Percentiles rank a stretch among this genome's conserved stretches.
Conservation (phyloP, 108 stramenopile genomes). For the Chaetoceros muelleri region DNA sequence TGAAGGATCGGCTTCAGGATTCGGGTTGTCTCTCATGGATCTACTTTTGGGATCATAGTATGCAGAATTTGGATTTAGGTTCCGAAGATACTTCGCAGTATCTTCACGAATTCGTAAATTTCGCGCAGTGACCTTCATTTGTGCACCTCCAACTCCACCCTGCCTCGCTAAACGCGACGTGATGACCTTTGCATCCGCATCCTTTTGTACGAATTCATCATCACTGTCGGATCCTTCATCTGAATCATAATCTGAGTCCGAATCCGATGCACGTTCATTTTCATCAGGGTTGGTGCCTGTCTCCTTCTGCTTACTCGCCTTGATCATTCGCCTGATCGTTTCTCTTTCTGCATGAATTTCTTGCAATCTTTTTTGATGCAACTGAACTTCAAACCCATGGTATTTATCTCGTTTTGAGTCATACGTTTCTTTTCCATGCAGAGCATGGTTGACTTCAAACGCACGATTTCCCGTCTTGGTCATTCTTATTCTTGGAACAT, state of each 20-base stretch:
- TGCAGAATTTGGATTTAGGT: slow-evolving; percentile 89
- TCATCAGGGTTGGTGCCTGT: slow-evolving; percentile 13
- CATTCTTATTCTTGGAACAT: slow-evolving; percentile 84
- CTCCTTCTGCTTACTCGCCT: slow-evolving; percentile 25
- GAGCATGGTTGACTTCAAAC: slow-evolving; percentile 23
- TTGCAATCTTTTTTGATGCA: slow-evolving; percentile 45
- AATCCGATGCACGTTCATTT: slow-evolving; percentile 26
- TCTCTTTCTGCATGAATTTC: slow-evolving; percentile 53
- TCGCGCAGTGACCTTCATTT: slow-evolving; percentile 96
- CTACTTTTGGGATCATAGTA: slow-evolving; percentile 94
- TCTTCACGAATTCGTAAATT: slow-evolving; percentile 99
- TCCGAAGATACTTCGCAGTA: slow-evolving; percentile 97
- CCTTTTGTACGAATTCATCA: slow-evolving; percentile 73
- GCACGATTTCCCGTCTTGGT: slow-evolving; percentile 63
- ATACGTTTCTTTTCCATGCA: slow-evolving; percentile 72
- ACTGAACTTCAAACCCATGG: slow-evolving; percentile 75
- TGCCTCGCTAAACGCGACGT: slow-evolving; percentile 92
- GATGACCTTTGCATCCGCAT: slow-evolving; percentile 77
- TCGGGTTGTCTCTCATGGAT: slow-evolving; percentile 98
- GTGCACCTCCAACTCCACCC: slow-evolving; percentile 95
- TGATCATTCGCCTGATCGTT: slow-evolving; percentile 41
- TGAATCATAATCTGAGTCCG: slow-evolving; percentile 81
- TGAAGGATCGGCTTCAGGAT: slow-evolving; percentile 61
- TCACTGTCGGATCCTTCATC: slow-evolving; percentile 60
- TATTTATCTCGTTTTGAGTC: slow-evolving; percentile 88